These are phyloP conservation scores for Oligophagozyma castellii DNA, from an alignment of 1,139 yeast genomes.

Conservation along the genomic window DNA sequence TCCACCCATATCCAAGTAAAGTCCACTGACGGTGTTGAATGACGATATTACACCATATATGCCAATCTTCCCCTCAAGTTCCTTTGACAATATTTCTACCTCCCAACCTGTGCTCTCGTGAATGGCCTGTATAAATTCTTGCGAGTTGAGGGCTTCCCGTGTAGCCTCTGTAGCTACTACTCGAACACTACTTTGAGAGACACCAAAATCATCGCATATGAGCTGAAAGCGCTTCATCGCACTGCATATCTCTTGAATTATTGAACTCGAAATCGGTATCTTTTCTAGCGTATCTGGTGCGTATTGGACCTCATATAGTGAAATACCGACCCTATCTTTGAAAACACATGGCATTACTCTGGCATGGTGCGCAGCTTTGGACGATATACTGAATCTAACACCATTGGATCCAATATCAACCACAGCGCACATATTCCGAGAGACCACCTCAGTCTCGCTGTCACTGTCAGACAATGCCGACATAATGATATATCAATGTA, in stretches of 20 bases:
- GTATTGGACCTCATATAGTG: slow-evolving; percentile 46
- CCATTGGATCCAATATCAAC: slow-evolving; percentile 63
- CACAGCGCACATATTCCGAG: slow-evolving; percentile 40
- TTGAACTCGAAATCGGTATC: slow-evolving; percentile 40
- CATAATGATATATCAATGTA: slow-evolving; percentile 9
- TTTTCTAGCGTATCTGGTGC: slow-evolving; percentile 28
- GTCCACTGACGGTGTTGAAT: slow-evolving; percentile 44
- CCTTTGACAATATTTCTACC: slow-evolving; percentile 40
- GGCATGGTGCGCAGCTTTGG: slow-evolving; percentile 49
- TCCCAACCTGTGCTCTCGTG: slow-evolving; percentile 45
- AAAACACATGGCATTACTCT: slow-evolving; percentile 58
- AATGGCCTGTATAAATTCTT: slow-evolving; percentile 39
- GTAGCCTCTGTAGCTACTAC: slow-evolving; percentile 60
- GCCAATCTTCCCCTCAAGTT: slow-evolving; percentile 49
- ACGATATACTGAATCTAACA: slow-evolving; percentile 50
- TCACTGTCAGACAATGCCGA: slow-evolving; percentile 26
- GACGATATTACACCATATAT: slow-evolving; percentile 60
- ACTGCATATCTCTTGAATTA: slow-evolving; percentile 39
- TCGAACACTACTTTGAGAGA: slow-evolving; percentile 39
- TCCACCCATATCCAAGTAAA: slow-evolving; percentile 56
- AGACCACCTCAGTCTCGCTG: slow-evolving; percentile 37
- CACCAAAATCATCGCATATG: slow-evolving; percentile 57
- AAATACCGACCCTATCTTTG: slow-evolving; percentile 53
- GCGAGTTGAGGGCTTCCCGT: slow-evolving; percentile 46
- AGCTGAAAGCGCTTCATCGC: slow-evolving; percentile 49